Percentiles rank a stretch among this genome's conserved stretches.
These are phyloP conservation scores for Aspergillus tubingensis DNA, from an alignment of 2,329 filamentous ascomycete genomes.

Conservation along the genomic window DNA sequence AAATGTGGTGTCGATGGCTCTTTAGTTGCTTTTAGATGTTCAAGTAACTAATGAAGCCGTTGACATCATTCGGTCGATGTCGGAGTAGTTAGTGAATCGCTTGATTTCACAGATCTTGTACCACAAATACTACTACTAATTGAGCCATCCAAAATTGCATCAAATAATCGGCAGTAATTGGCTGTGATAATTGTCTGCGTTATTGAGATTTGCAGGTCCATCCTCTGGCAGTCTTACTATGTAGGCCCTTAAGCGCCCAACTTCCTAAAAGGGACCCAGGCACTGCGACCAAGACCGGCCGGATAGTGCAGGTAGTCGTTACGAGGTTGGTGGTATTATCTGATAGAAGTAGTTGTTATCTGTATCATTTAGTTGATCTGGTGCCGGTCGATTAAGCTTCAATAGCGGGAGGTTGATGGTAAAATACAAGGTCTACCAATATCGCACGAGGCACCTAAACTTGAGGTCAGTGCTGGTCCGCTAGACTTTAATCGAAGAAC, in stretches of 20 bases:
- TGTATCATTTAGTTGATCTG: not conserved
- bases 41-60: not conserved
- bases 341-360: not conserved
- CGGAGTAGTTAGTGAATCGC: not conserved
- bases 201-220: no score
- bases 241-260: conserved; percentile 3
- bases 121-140: no score
- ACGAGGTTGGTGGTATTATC: not conserved
- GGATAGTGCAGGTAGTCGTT: not conserved
- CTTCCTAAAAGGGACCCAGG: not conserved
- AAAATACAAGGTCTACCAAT: not conserved
- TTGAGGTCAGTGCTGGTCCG: not conserved
- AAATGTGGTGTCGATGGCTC: not conserved
- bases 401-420: not conserved
- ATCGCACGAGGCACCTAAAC: not conserved
- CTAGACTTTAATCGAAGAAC: not conserved
- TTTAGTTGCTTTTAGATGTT: not conserved
- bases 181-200: no score
- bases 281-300: not conserved
- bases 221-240: not conserved
- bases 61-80: not conserved
- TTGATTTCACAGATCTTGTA: no score
- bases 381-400: not conserved
- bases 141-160: no score
- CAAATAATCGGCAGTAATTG: no score